These are phyloP conservation scores for Talaromyces piceae DNA, from an alignment of 2,329 filamentous ascomycete genomes.

Conservation along the genomic window DNA sequence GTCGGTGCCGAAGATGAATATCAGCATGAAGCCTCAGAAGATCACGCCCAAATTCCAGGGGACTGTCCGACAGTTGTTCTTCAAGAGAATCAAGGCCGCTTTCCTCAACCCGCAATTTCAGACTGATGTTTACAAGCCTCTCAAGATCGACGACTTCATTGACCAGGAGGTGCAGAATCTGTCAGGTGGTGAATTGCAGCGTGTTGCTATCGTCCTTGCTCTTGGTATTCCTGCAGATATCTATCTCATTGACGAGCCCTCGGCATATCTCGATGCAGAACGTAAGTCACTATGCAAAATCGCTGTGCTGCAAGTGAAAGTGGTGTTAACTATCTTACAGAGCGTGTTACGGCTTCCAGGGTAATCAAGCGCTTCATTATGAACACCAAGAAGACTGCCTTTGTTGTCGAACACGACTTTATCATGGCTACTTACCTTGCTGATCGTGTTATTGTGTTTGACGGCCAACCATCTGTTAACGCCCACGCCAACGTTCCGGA, in stretches of 20 bases:
- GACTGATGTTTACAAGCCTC: conserved; percentile 98
- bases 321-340: neutral
- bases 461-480: conserved; percentile 82
- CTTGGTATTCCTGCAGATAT: conserved; percentile 94
- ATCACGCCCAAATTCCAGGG: conserved; percentile 98
- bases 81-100: conserved; percentile 98
- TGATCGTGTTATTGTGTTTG: conserved; percentile 97
- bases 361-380: conserved; percentile 99
- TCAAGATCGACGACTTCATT: conserved; percentile 98
- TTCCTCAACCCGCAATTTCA: conserved; percentile 98
- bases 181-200: conserved; percentile 98
- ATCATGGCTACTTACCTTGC: conserved; percentile 84
- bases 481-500: conserved; percentile 84
- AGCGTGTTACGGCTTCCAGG: conserved; percentile 92
- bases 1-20: conserved; percentile 85
- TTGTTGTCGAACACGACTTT: conserved; percentile 99
- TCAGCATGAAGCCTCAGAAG: conserved; percentile 99
- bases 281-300: conserved; percentile 27
- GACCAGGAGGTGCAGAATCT: conserved; percentile 99
- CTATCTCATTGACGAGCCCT: conserved; percentile 96
- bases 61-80: conserved; percentile 94
- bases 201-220: conserved; percentile 96
- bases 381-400: conserved; percentile 99
- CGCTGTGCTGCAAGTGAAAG: neutral
- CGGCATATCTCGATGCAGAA: conserved; percentile 95